Base-by-base conservation (phyloP, 805 yeast genomes). In the Komagataella mondaviorum region DNA sequence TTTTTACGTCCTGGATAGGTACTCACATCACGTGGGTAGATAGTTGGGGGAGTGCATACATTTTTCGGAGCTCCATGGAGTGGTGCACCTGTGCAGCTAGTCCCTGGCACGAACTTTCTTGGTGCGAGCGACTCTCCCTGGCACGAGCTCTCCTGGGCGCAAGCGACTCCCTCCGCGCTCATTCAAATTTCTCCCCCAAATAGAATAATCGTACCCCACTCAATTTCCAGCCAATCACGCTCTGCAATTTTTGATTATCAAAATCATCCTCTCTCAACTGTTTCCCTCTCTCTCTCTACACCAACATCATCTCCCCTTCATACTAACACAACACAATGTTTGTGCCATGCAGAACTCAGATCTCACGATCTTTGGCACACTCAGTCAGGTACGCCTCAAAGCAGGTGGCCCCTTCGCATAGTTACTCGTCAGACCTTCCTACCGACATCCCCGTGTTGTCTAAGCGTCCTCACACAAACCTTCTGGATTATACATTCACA, bases 401-500 rank as follows among this genome's bases (percentile, higher is more conserved):
- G 39, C 39, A 30, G 39, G 39, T 30, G 39, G 39, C 39, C 39
- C 10, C 39, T 30, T 30, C 39, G 39, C 39, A 30, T 30, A 30
- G 39, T 30, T 30, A 30, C 24, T 81, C 83, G 44, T 70, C 70
- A 52, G 63, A 64, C 20, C 62, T 85, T 68, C 81, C 83, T 50
- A 80, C 86, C 3, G 80, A 85, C 66, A 75, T 77, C 58, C 89
- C 91, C 23, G 76, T 85, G 55, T 77, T 86, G 61, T 74, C 84
- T 23, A 79, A 85, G 64, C 73, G 78, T 58, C 81, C 78, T 54
- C 72, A 78, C 30, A 63, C 73, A 52, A 77, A 72, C 57, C 81
- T 85, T 10, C 67, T 85, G 55, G 96, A 87, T 68, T 87, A 87
- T 60, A 89, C 88, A 2, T 73, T 87, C 63, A 86, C 95, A 16